These are phyloP conservation scores for Annulohypoxylon stygium DNA, from an alignment of 495 filamentous ascomycete species.

Conservation along the genomic window DNA sequence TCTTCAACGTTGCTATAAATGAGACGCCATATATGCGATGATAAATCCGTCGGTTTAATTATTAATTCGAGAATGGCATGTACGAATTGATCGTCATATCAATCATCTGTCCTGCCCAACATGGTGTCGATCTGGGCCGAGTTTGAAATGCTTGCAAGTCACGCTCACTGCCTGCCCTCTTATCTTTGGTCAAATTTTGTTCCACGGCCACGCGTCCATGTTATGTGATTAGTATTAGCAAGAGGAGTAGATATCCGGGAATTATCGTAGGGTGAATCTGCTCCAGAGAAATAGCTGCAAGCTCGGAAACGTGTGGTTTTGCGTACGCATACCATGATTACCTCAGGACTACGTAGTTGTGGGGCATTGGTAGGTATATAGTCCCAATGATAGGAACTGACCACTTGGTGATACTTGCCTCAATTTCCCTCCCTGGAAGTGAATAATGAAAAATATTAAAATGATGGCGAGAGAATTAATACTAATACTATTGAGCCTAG, in stretches of 20 bases:
- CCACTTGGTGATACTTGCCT: not conserved
- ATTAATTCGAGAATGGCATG: not conserved
- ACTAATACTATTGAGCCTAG: not conserved
- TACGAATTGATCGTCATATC: too few species aligned
- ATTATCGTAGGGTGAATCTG: not conserved
- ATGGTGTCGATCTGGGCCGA: not conserved
- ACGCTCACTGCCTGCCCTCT: not conserved
- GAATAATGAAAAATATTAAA: not conserved
- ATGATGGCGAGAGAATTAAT: not conserved
- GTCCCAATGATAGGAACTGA: not conserved
- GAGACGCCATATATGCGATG: too few species aligned
- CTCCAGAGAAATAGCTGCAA: not conserved
- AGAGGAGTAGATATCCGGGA: not conserved
- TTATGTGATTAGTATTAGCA: not conserved
- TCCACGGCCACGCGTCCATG: not conserved
- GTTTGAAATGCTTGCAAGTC: not conserved
- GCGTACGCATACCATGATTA: too few species aligned
- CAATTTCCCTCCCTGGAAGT: not conserved
- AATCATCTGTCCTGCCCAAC: not conserved
- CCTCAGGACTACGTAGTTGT: not conserved
- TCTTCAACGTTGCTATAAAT: not conserved
- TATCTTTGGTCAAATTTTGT: not conserved
- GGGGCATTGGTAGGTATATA: not conserved
- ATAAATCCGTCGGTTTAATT: not conserved
- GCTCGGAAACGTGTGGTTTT: too few species aligned